Base-by-base conservation (phyloP, 2,329 filamentous ascomycete genomes). In the Drechslerella stenobrocha region DNA sequence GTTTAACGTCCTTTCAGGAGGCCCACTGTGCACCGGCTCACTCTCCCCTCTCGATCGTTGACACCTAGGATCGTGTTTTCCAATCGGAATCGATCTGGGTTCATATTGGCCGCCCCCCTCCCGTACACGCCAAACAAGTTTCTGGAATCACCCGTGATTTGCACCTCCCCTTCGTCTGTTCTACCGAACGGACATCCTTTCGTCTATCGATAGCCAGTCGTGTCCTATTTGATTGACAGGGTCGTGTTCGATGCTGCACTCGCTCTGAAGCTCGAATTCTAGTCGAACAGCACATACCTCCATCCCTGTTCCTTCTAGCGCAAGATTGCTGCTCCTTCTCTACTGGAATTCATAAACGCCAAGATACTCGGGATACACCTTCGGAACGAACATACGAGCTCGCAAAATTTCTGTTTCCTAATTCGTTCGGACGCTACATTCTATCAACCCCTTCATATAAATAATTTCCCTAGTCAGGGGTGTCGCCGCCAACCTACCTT, bases 1-100 rank as follows among this genome's bases (percentile, higher is more conserved):
- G 61, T 55, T 48, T 66, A 53, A 66, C 48, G 57, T 59, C 53
- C 35, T 59, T 66, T 66, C 61, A 66, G 61, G 61, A 66, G 53
- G 48, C 50, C 47, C 50, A 53, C 32, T 24, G 52, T 57, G 40
- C 60, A 58, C 22, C 50, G 45, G 44, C 37, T 61, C 46, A 24
- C 52, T 40, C 26, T 28, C 50, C 34, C 26, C 47, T n/a, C 24
- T 44, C 32, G 48, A 30, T 47, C 44, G 26, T 46, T 51, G 47
- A 55, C 47, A 18, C 32, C 34, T 52, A 44, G 15, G 40, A 52
- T 44, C 26, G 50, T 48, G 30, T 23, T 50, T 44, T 52, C 22
- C 46, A 35, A 26, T 63, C 23, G 11, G 34, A 52, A 53, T 48
- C 32, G 20, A 22, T 50, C 48, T 34, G 26, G n/a, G 34, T 55